Percentiles rank a stretch among this genome's conserved stretches.
Conservation (phyloP, 768 basidiomycete genomes). For the Infundibulicybe gibba region DNA sequence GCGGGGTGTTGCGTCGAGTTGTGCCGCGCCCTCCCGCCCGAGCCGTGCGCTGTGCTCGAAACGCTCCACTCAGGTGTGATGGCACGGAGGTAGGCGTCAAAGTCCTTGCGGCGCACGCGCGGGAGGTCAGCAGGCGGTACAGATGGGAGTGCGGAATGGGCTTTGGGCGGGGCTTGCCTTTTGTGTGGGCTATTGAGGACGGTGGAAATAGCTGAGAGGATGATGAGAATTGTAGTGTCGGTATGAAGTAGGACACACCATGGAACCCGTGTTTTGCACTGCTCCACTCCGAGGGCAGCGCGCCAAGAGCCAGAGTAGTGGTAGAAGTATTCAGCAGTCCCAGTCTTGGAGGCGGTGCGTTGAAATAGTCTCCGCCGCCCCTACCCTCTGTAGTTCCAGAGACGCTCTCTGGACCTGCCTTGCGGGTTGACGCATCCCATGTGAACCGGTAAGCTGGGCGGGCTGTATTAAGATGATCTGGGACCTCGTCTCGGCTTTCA, state of each 20-base stretch:
- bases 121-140: conserved; percentile 73
- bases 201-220: conserved; percentile 77
- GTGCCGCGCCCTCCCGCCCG: conserved; percentile 34
- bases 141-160: conserved; percentile 75
- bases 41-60: conserved; percentile 50
- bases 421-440: conserved; percentile 62
- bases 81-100: conserved; percentile 75
- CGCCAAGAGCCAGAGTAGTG: conserved; percentile 40
- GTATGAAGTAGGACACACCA: conserved; percentile 42
- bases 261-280: conserved; percentile 86
- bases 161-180: conserved; percentile 81
- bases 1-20: conserved; percentile 29
- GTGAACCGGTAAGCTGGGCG: conserved; percentile 64
- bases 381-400: conserved; percentile 71
- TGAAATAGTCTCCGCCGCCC: conserved; percentile 54
- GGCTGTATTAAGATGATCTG: conserved; percentile 34
- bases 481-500: conserved; percentile 21
- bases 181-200: conserved; percentile 90
- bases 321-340: conserved; percentile 49
- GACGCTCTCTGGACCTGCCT: conserved; percentile 66
- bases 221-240: conserved; percentile 2
- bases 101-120: conserved; percentile 78
- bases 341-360: conserved; percentile 41
- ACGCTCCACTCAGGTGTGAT: conserved; percentile 72
- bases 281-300: conserved; percentile 69